A percentile compares a stretch with the other conserved stretches of the same genome.
phyloP scores from a whole-genome alignment of 371 early-diverging fungal species.

The Mucor circinelloides region DNA sequence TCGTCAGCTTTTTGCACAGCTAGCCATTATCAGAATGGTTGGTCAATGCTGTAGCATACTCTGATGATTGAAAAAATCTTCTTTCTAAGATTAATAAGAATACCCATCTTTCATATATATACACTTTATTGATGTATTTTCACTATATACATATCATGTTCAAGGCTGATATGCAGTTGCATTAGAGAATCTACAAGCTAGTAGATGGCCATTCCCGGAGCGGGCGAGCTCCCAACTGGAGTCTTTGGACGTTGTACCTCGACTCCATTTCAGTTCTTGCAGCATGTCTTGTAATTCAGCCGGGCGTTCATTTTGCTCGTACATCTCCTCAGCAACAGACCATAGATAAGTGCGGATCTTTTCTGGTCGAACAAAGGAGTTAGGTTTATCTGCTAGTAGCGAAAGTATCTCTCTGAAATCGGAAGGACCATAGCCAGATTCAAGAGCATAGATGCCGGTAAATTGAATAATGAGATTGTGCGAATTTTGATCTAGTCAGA shows the following conservation, averaged over 20 bases:
- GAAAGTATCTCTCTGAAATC: constrained; percentile 24
- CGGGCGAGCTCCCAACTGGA: background rate
- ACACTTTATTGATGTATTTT: background rate
- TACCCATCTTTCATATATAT: background rate
- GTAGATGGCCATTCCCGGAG: background rate
- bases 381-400: background rate
- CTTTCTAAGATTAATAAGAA: too few relatives aligned
- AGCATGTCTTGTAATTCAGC: background rate
- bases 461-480: constrained; percentile 17
- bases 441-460: constrained; percentile 8
- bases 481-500: constrained; percentile 1
- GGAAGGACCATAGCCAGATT: constrained; percentile 12
- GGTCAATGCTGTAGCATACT: too few relatives aligned
- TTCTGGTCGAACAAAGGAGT: background rate
- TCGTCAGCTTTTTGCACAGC: too few relatives aligned
- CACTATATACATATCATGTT: background rate
- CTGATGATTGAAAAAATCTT: too few relatives aligned
- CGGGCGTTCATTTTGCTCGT: background rate
- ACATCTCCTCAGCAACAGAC: constrained; percentile 5
- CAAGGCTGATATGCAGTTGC: background rate
- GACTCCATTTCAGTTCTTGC: background rate
- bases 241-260: background rate
- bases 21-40: too few relatives aligned
- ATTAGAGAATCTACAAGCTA: background rate
- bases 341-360: constrained; percentile 11